These are phyloP conservation scores for Haplosporangium sp. DNA, from an alignment of 371 early-diverging fungal species.

Conservation along the genomic window DNA sequence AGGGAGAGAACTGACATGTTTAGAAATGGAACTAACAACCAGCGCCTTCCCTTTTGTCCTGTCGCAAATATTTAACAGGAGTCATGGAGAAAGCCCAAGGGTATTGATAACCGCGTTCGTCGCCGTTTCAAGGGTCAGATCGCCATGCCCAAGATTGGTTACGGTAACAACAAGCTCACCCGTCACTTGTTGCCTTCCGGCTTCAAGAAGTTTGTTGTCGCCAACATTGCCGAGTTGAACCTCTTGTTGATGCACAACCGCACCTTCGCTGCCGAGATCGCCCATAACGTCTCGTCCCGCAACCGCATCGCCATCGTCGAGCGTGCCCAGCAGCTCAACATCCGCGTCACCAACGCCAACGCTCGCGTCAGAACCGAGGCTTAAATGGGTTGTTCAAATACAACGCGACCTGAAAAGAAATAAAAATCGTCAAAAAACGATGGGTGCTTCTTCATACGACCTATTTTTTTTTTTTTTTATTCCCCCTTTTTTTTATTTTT, in stretches of 20 bases:
- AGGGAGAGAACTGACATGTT: too few species aligned
- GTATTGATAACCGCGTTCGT: conserved; percentile 99
- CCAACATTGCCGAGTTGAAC: conserved; percentile 97
- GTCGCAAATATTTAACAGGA: conserved; percentile 64
- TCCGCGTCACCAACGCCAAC: conserved; percentile 97
- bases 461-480: background rate
- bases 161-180: conserved; percentile 96
- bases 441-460: conserved; percentile 13
- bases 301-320: conserved; percentile 98
- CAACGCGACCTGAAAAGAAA: background rate
- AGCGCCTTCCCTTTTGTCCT: background rate
- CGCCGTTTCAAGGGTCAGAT: conserved; percentile 98
- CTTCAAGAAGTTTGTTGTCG: conserved; percentile 98
- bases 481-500: background rate
- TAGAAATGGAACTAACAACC: conserved; percentile 1
- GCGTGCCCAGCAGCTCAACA: conserved; percentile 97
- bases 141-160: conserved; percentile 99
- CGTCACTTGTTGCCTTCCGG: conserved; percentile 98
- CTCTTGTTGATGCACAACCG: conserved; percentile 99
- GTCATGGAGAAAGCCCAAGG: conserved; percentile 99
- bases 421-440: conserved; percentile 27
- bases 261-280: conserved; percentile 99
- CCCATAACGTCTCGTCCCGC: conserved; percentile 97
- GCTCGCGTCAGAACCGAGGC: conserved; percentile 96
- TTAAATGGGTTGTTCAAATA: conserved; percentile 57